A percentile compares a stretch with the other conserved stretches of the same genome.
Conservation (phyloP, 306 rosid genomes). For the Urtica urens region DNA sequence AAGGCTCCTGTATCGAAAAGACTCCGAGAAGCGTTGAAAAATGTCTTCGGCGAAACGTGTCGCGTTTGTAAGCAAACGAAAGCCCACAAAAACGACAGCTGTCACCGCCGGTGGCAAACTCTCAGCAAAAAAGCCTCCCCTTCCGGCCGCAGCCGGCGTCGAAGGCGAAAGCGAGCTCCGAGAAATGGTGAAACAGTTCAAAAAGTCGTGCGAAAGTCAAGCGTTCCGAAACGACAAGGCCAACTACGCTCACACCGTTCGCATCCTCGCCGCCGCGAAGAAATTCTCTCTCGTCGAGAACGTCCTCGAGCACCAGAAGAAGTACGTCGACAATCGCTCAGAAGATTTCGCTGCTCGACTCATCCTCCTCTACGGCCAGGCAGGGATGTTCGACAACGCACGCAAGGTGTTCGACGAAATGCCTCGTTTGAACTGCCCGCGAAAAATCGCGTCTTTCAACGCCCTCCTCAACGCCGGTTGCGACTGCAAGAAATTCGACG, state of each 20-base stretch:
- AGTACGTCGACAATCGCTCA: conserved; percentile 20
- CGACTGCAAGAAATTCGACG: conserved; percentile 19
- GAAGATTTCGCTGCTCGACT: conserved; percentile 42
- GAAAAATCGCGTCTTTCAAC: conserved; percentile 27
- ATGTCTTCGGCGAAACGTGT: too few species aligned
- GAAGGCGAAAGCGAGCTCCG: conserved; percentile 8
- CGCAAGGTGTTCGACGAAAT: conserved; percentile 38
- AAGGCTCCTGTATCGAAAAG: too few species aligned
- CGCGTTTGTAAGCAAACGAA: too few species aligned
- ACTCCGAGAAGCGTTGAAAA: too few species aligned
- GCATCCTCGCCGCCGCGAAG: conserved; percentile 24
- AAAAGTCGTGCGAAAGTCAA: conserved; percentile 9
- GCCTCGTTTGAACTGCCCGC: conserved; percentile 28
- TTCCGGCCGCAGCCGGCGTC: too few species aligned
- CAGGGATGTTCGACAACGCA: conserved; percentile 37
- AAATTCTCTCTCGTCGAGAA: conserved; percentile 34
- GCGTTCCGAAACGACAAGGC: conserved; percentile 10
- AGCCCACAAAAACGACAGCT: too few species aligned
- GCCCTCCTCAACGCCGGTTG: conserved; percentile 26
- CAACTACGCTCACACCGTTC: conserved; percentile 13
- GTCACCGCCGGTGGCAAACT: not conserved
- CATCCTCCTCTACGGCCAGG: conserved; percentile 27
- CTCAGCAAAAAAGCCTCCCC: too few species aligned
- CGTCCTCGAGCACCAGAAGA: conserved; percentile 29
- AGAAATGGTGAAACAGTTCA: conserved; percentile 22